These are phyloP conservation scores for Apostasia shenzhenica DNA, from an alignment of 106 monocot genomes.

Conservation along the genomic window DNA sequence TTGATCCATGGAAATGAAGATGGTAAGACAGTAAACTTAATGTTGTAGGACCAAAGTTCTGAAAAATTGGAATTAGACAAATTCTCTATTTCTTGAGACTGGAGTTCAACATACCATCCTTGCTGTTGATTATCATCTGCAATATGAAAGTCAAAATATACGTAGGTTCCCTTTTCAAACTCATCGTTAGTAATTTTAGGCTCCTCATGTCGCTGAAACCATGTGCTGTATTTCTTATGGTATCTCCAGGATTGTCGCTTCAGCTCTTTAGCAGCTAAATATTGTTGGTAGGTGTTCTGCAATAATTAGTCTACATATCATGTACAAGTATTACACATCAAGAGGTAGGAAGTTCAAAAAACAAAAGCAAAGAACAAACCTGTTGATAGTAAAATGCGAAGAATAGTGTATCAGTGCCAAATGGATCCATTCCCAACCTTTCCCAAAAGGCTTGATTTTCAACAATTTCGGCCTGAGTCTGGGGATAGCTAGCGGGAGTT, in stretches of 20 bases:
- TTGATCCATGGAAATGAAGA: too few relatives aligned
- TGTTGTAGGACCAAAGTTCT: too few relatives aligned
- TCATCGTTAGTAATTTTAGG: constrained; percentile 92
- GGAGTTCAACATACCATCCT: constrained; percentile 69
- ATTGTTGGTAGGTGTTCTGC: constrained; percentile 98
- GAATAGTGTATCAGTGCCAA: constrained; percentile 73
- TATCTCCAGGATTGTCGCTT: constrained; percentile 97
- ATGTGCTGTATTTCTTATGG: constrained; percentile 88
- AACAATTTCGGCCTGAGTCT: constrained; percentile 64
- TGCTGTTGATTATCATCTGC: constrained; percentile 60
- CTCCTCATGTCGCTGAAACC: constrained; percentile 99
- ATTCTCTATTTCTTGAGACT: neutral
- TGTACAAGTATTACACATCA: neutral
- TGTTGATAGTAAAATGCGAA: constrained; percentile 99
- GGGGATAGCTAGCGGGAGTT: constrained; percentile 90
- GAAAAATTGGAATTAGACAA: neutral
- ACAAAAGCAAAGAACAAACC: constrained; percentile 26
- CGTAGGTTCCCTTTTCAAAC: constrained; percentile 89
- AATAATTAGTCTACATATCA: constrained; percentile 4
- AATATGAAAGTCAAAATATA: constrained; percentile 99
- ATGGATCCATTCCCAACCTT: constrained; percentile 53
- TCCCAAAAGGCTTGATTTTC: constrained; percentile 96
- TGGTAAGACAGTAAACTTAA: too few relatives aligned
- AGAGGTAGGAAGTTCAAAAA: neutral
- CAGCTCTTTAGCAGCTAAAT: constrained; percentile 86